Base-by-base conservation (phyloP, 495 filamentous ascomycete species). In the Penicillium arizonense region DNA sequence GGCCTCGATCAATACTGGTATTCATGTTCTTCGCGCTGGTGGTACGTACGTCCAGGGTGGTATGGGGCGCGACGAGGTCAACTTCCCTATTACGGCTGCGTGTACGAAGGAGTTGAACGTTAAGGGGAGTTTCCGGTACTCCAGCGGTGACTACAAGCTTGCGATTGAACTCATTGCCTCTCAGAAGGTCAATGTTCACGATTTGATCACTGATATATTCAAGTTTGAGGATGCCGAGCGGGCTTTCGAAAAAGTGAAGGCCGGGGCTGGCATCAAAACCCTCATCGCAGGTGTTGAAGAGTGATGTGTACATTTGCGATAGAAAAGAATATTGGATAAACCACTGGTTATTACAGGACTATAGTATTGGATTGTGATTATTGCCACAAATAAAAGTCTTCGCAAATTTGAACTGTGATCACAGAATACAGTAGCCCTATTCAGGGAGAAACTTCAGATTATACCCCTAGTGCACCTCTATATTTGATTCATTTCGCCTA, bases 11-110 rank as follows among this genome's bases (percentile, higher is more conserved):
- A 83, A 91, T 65, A 75, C 83, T 0, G 81, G 79, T 8, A 78
- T 94, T 47, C 82, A 91, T 68, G 77, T 76, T 20, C 77, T 89
- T 7, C 73, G 83, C 44, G 64, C 75, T 36, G 89, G 90, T 20
- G 90, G 88, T 13, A 86, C 85, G 1, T 91, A 88, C 62, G 88
- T 93, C 2, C 90, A 94, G 73, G 90, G 79, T 52, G 90, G 90
- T 28, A 90, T 94, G 82, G 90, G 89, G 50, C 85, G 84, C 64
- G 61, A 79, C 5, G 81, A 89, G 54, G 88, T 93, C 70, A 79
- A 64, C 16, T 87, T 91, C 72, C 90, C 90, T 30, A 94, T 95
- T 62, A 85, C 89, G 76, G 81, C 84, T 23, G 75, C 90, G 56
- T 89, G 87, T 62, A 76, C 81, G 4, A 91, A 92, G 72, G 90